Conservation (phyloP, 2,329 filamentous ascomycete species). For the Phaeoacremonium minimum region DNA sequence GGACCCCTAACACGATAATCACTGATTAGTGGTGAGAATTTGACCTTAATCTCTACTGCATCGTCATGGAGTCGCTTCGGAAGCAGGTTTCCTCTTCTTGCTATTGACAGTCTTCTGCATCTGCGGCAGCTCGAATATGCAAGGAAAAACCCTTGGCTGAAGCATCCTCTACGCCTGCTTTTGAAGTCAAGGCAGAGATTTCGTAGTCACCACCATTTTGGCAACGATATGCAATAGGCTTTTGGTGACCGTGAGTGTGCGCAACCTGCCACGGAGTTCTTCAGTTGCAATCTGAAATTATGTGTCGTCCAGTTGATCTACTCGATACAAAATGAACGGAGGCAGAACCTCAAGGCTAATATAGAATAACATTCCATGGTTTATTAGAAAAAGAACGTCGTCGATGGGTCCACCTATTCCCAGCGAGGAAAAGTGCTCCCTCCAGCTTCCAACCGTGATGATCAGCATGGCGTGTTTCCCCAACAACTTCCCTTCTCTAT, state of each 20-base stretch:
- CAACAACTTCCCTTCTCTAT: conserved; percentile 5
- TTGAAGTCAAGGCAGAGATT: conserved; percentile 1
- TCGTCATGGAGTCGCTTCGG: no score
- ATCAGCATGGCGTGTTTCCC: conserved; percentile 6
- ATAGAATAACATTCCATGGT: conserved; percentile 8
- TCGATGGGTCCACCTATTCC: conserved; percentile 6
- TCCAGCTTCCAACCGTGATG: conserved; percentile 6
- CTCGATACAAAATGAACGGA: conserved; percentile 3
- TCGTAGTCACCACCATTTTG: conserved; percentile 7
- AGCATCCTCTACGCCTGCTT: conserved; percentile 13
- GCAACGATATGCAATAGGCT: conserved; percentile 7
- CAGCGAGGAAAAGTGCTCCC: conserved; percentile 5
- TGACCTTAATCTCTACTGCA: no score
- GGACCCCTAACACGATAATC: no score
- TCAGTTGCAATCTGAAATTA: neutral
- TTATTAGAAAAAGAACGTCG: conserved; percentile 6
- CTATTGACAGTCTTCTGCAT: conserved; percentile 24
- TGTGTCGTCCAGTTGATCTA: conserved; percentile 1
- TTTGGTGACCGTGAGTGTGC: neutral
- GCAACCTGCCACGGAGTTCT: neutral
- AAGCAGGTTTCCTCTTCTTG: no score
- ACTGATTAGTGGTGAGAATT: no score
- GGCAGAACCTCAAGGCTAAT: conserved; percentile 5
- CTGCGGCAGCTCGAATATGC: conserved; percentile 23
- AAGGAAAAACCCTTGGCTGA: conserved; percentile 24